These are phyloP conservation scores for Calophaca sinica DNA, from an alignment of 306 rosid genomes.

Conservation along the genomic window DNA sequence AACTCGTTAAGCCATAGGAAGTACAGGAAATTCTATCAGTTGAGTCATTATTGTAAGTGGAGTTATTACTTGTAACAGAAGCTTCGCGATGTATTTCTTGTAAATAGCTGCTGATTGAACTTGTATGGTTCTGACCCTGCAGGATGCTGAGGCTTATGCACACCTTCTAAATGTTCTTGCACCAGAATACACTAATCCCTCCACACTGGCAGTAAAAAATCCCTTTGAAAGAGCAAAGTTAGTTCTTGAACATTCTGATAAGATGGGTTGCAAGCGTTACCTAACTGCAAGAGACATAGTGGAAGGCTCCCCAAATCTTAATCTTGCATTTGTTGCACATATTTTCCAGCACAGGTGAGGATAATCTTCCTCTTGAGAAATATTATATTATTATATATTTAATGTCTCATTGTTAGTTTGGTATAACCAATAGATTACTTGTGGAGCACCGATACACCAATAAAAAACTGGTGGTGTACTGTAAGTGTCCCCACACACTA, in stretches of 20 bases:
- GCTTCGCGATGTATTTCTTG: conserved; percentile 17
- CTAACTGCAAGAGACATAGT: conserved; percentile 90
- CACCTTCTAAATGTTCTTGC: conserved; percentile 93
- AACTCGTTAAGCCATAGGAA: background rate
- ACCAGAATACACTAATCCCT: conserved; percentile 82
- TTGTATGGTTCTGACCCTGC: conserved; percentile 44
- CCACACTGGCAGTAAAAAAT: conserved; percentile 73
- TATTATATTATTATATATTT: conserved; percentile 3
- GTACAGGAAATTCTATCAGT: background rate
- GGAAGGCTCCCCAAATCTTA: conserved; percentile 98
- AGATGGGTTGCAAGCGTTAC: conserved; percentile 96
- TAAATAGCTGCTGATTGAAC: conserved; percentile 27
- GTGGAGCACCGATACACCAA: too few species aligned
- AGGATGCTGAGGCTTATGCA: conserved; percentile 98
- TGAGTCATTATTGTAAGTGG: background rate
- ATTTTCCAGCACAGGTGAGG: conserved; percentile 94
- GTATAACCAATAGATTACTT: too few species aligned
- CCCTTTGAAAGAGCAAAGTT: conserved; percentile 85
- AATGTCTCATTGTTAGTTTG: conserved; percentile 5
- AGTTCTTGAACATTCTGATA: conserved; percentile 90
- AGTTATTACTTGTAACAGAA: background rate
- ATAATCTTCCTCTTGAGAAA: conserved; percentile 32
- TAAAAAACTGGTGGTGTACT: too few species aligned
- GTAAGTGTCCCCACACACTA: background rate
- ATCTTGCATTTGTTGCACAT: conserved; percentile 98